A percentile compares a stretch with the other conserved stretches of the same genome.
Evolutionary conservation across 176 grass and related monocot species (phyloP).

Genomic region (Rhynchospora breviuscula): DNA sequence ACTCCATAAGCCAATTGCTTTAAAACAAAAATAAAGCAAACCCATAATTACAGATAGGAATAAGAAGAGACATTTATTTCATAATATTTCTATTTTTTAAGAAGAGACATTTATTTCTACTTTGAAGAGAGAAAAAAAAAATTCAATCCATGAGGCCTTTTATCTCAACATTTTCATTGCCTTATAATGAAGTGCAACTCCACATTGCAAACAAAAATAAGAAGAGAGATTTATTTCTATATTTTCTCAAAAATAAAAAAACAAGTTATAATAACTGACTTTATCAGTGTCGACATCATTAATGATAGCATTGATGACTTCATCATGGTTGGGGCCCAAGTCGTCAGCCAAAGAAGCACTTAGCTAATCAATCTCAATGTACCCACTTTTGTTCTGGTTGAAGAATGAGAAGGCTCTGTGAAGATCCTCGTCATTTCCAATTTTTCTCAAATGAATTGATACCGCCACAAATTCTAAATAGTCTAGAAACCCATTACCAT

Average conservation of each 20-base stretch:
- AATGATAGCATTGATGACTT: slow-evolving; percentile 85
- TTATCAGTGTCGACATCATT: slow-evolving; percentile 82
- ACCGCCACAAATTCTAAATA: slow-evolving; percentile 81
- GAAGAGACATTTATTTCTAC: too few species aligned
- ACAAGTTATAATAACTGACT: slow-evolving; percentile 29
- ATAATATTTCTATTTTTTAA: too few species aligned
- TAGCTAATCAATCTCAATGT: slow-evolving; percentile 82
- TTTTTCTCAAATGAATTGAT: slow-evolving; percentile 73
- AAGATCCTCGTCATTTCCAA: slow-evolving; percentile 72
- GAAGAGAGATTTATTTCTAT: background rate
- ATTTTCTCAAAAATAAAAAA: background rate
- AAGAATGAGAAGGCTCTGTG: slow-evolving; percentile 89
- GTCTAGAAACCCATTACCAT: slow-evolving; percentile 74
- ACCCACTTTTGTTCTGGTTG: slow-evolving; percentile 68
- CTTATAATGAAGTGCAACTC: background rate
- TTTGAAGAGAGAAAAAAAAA: too few species aligned
- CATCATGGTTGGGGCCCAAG: slow-evolving; percentile 62
- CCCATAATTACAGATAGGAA: background rate
- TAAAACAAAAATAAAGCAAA: background rate
- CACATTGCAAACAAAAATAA: background rate
- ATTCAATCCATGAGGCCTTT: too few species aligned
- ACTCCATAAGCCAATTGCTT: slow-evolving; percentile 43
- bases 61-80: too few species aligned
- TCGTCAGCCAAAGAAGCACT: slow-evolving; percentile 55
- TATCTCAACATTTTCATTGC: too few species aligned